These are phyloP conservation scores for Mixia osmundae DNA, from an alignment of 1,284 basidiomycete species.

Conservation along the genomic window DNA sequence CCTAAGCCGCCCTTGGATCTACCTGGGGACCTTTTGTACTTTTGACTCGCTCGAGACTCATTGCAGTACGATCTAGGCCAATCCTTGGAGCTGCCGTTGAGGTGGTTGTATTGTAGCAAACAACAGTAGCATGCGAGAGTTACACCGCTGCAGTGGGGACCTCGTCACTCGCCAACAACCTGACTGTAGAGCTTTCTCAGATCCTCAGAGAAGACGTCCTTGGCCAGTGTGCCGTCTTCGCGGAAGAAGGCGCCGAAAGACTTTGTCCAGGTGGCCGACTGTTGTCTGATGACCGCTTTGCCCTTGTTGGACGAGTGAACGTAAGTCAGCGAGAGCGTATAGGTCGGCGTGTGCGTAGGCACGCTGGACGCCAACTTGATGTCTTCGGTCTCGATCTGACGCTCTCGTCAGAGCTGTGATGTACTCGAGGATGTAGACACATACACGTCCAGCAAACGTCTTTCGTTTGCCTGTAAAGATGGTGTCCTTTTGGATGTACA, in stretches of 20 bases:
- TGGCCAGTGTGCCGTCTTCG: slow-evolving; percentile 10
- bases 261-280: background rate
- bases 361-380: slow-evolving; percentile 46
- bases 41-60: too few relatives aligned
- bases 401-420: background rate
- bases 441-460: slow-evolving; percentile 51
- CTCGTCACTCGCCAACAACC: too few relatives aligned
- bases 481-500: slow-evolving; percentile 51
- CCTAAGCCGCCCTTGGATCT: slow-evolving; percentile 9
- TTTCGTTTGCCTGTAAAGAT: slow-evolving; percentile 63
- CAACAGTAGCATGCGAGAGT: too few relatives aligned
- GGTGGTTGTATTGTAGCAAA: too few relatives aligned
- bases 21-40: too few relatives aligned
- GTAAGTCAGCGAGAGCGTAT: slow-evolving; percentile 6
- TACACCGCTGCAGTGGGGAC: too few relatives aligned
- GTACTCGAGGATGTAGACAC: slow-evolving; percentile 17
- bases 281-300: slow-evolving; percentile 26
- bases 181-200: too few relatives aligned
- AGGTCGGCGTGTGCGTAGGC: slow-evolving; percentile 21
- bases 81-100: too few relatives aligned
- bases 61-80: too few relatives aligned
- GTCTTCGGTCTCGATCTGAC: slow-evolving; percentile 54
- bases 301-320: slow-evolving; percentile 33
- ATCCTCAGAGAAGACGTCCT: background rate
- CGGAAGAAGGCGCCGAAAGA: slow-evolving; percentile 13